Conservation (phyloP, 2,329 filamentous ascomycete genomes). For the Alternaria sp. region DNA sequence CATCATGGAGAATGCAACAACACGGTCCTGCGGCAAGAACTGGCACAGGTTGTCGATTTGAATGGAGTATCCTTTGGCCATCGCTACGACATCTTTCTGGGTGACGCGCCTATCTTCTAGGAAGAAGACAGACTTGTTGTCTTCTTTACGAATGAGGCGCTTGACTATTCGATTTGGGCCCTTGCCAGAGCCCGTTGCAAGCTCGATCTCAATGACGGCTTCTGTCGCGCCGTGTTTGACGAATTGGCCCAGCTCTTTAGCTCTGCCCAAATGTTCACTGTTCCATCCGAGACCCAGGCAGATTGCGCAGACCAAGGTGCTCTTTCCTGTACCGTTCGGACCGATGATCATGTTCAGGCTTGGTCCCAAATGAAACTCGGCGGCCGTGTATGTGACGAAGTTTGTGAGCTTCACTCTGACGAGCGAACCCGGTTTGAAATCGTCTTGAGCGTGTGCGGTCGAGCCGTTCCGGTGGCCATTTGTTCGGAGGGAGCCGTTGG, state of each 20-base stretch:
- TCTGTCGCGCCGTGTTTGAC: conserved; percentile 86
- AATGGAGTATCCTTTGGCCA: conserved; percentile 79
- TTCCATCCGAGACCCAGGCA: conserved; percentile 88
- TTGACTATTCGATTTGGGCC: conserved; percentile 75
- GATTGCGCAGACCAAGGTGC: conserved; percentile 95
- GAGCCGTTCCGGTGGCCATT: conserved; percentile 8
- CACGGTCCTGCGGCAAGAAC: conserved; percentile 94
- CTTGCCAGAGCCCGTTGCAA: conserved; percentile 68
- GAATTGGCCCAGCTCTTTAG: conserved; percentile 84
- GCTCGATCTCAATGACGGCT: conserved; percentile 89
- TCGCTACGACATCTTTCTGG: conserved; percentile 70
- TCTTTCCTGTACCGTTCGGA: conserved; percentile 98
- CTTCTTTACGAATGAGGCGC: conserved; percentile 80
- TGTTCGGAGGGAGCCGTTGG: conserved; percentile 18
- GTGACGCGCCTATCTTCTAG: conserved; percentile 71
- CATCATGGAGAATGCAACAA: conserved; percentile 89
- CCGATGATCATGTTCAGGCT: conserved; percentile 98
- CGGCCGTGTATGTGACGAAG: conserved; percentile 94
- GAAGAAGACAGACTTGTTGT: conserved; percentile 81
- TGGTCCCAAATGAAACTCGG: conserved; percentile 89
- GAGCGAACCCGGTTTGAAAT: conserved; percentile 77
- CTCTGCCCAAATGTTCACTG: conserved; percentile 78
- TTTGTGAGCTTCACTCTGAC: conserved; percentile 84
- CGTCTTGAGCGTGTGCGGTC: conserved; percentile 24
- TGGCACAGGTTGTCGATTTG: conserved; percentile 98